Evolutionary conservation across 164 flowering plant species (phyloP).

Genomic region (Paratinospora sagittata): DNA sequence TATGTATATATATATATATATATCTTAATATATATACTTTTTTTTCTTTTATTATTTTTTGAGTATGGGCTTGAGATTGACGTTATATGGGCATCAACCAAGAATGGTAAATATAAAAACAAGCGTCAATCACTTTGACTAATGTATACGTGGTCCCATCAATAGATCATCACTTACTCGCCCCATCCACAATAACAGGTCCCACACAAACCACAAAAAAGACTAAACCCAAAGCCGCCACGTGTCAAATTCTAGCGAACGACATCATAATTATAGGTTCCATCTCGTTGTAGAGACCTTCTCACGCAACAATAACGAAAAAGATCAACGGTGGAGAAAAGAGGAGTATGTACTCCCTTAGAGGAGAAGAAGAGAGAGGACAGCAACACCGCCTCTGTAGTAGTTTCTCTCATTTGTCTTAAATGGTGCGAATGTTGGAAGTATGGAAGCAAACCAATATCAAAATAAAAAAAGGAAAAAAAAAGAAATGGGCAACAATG

Average conservation of each 20-base stretch:
- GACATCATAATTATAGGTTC: not conserved
- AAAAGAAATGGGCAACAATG: slow-evolving; percentile 27
- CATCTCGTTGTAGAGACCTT: not conserved
- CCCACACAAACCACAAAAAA: not conserved
- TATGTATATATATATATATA: too few relatives aligned
- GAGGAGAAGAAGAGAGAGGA: too few relatives aligned
- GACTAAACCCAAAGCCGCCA: too few relatives aligned
- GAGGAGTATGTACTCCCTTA: not conserved
- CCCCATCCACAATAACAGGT: not conserved
- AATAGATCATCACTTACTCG: not conserved
- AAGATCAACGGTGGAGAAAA: not conserved
- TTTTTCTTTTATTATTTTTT: too few relatives aligned
- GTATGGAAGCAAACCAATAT: slow-evolving; percentile 67
- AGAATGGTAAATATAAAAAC: not conserved
- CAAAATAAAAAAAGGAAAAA: too few relatives aligned
- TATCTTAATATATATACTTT: too few relatives aligned
- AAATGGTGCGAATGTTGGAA: slow-evolving; percentile 56
- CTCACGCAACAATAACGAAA: not conserved
- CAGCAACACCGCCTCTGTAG: slow-evolving; percentile 1
- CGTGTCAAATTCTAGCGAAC: not conserved
- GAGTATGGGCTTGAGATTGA: not conserved
- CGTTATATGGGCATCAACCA: not conserved
- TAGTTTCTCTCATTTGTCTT: not conserved
- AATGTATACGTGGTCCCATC: not conserved
- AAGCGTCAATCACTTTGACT: not conserved